Evolutionary conservation across 352 stramenopile species (phyloP).

Genomic region (Pythium myriotylum): DNA sequence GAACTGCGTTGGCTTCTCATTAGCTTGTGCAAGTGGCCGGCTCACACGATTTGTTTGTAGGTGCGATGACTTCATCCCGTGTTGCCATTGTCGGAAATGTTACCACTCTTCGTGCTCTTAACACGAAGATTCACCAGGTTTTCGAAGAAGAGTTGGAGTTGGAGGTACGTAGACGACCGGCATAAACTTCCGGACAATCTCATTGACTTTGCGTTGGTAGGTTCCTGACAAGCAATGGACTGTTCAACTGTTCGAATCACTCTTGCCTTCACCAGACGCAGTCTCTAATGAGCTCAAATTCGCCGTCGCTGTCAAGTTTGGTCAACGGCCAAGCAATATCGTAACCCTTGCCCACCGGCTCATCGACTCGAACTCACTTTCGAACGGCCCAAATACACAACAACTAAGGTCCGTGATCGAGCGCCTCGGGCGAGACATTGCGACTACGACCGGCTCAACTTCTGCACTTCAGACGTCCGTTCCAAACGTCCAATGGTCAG

Average conservation of each 20-base stretch:
- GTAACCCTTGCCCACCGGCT: constrained; percentile 56
- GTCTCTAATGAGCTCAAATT: constrained; percentile 53
- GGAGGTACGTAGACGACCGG: constrained; percentile 41
- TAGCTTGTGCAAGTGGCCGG: neutral
- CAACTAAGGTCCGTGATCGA: constrained; percentile 50
- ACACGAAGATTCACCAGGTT: constrained; percentile 67
- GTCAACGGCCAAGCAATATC: constrained; percentile 79
- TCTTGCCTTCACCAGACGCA: constrained; percentile 36
- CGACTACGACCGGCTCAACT: constrained; percentile 35
- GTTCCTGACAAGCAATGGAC: constrained; percentile 66
- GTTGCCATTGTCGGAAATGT: constrained; percentile 72
- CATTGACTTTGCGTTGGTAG: constrained; percentile 23
- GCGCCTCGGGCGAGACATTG: constrained; percentile 46
- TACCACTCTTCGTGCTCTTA: constrained; percentile 51
- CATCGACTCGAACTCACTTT: neutral
- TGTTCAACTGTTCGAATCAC: constrained; percentile 41
- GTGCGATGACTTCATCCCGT: constrained; percentile 33
- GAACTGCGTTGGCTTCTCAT: neutral
- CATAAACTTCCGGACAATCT: neutral
- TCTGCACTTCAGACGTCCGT: constrained; percentile 49
- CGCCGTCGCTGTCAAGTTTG: constrained; percentile 69
- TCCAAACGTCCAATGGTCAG: constrained; percentile 65
- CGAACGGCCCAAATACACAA: neutral
- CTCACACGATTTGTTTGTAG: no score
- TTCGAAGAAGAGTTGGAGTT: constrained; percentile 80